phyloP scores from a whole-genome alignment of 1,284 basidiomycete species.

The Chalciporus sp. region DNA sequence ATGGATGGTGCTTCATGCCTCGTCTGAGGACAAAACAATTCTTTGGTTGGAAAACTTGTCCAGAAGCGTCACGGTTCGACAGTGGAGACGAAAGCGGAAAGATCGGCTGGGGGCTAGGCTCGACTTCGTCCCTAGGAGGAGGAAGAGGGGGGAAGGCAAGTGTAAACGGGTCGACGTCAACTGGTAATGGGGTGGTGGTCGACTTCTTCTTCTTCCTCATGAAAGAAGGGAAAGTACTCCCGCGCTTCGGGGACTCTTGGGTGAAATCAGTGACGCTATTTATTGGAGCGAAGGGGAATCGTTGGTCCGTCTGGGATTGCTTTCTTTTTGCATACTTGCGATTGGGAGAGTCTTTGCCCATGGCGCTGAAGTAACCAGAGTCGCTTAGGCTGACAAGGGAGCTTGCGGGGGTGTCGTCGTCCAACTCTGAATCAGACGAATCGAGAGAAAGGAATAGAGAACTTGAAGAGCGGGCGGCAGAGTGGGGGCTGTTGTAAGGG shows the following conservation, averaged over 20 bases:
- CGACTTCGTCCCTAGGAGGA: constrained; percentile 1
- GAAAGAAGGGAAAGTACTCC: constrained; percentile 21
- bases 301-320: constrained; percentile 14
- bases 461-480: constrained; percentile 24
- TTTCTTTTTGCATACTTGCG: constrained; percentile 13
- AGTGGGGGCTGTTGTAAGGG: constrained; percentile 12
- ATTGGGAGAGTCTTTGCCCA: constrained; percentile 24
- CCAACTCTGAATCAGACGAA: constrained; percentile 1
- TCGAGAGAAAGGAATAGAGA: constrained; percentile 18
- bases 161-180: constrained; percentile 15
- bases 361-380: constrained; percentile 32
- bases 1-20: constrained; percentile 58
- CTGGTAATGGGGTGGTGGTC: not conserved
- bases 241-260: constrained; percentile 22
- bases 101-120: not conserved
- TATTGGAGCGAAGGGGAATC: constrained; percentile 13
- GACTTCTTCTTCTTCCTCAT: constrained; percentile 32
- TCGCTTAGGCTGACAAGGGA: constrained; percentile 25
- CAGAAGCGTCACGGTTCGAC: constrained; percentile 12
- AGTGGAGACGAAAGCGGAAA: not conserved
- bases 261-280: constrained; percentile 2
- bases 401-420: constrained; percentile 12
- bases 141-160: not conserved
- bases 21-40: constrained; percentile 41
- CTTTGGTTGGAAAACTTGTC: constrained; percentile 32